Evolutionary conservation across 1,139 yeast species (phyloP).

Genomic region (Yamadazyma jaroonii): DNA sequence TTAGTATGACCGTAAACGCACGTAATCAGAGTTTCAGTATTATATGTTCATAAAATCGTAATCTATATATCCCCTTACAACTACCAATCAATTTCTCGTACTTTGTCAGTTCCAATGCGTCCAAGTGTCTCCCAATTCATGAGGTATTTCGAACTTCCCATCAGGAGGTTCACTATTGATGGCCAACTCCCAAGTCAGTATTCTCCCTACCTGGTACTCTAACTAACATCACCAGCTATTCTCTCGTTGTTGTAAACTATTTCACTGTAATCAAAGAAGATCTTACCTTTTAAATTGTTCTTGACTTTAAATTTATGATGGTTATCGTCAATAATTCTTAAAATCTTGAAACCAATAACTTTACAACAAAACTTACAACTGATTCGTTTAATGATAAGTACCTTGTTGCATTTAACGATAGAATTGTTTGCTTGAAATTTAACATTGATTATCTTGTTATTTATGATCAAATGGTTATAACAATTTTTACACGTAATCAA

Average conservation of each 20-base stretch:
- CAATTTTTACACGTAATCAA: slow-evolving; percentile 15
- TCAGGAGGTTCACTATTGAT: too few relatives aligned
- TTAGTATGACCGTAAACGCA: too few relatives aligned
- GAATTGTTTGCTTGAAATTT: slow-evolving; percentile 6
- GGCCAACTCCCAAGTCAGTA: too few relatives aligned
- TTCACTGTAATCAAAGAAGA: slow-evolving; percentile 6
- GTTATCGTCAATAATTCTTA: neutral
- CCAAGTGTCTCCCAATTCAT: too few relatives aligned
- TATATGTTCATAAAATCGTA: too few relatives aligned
- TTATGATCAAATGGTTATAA: slow-evolving; percentile 9
- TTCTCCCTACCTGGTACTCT: too few relatives aligned
- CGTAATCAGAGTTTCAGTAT: too few relatives aligned
- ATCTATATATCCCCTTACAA: too few relatives aligned
- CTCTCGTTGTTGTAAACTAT: slow-evolving; percentile 1
- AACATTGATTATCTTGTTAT: slow-evolving; percentile 8
- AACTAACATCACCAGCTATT: neutral
- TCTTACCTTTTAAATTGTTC: slow-evolving; percentile 4
- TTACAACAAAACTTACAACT: slow-evolving; percentile 15
- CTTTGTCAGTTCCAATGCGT: too few relatives aligned
- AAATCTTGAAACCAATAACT: slow-evolving; percentile 17
- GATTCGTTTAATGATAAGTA: slow-evolving; percentile 11
- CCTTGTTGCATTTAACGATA: slow-evolving; percentile 8
- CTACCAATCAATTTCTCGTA: neutral
- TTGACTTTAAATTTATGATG: neutral
- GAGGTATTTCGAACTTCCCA: too few relatives aligned